Conservation (phyloP, 305 asterid genomes). For the Lippia alba region DNA sequence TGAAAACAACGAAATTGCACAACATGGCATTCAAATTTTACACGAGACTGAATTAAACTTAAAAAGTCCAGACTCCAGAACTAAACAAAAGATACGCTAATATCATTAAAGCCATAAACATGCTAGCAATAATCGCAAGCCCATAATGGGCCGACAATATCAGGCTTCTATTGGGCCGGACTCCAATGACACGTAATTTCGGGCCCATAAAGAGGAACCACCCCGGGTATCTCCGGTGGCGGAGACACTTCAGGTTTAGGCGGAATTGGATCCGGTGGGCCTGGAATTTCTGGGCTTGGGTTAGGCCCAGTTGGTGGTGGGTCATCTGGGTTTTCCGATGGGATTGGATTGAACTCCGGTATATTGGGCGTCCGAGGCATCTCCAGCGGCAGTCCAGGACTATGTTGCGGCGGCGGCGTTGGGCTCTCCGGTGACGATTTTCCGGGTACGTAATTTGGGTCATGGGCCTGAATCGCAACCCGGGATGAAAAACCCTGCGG, state of each 20-base stretch:
- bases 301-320: slow-evolving; percentile 52
- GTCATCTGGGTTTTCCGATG: slow-evolving; percentile 56
- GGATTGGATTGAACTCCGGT: slow-evolving; percentile 57
- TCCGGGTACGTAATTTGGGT: slow-evolving; percentile 43
- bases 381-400: slow-evolving; percentile 44
- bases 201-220: slow-evolving; percentile 53
- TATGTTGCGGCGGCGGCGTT: slow-evolving; percentile 37
- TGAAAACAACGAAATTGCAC: background rate
- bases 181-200: slow-evolving; percentile 37
- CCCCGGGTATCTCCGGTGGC: slow-evolving; percentile 47
- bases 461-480: slow-evolving; percentile 30
- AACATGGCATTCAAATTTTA: background rate
- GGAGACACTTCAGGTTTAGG: slow-evolving; percentile 47
- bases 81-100: background rate
- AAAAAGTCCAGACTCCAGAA: too few relatives aligned
- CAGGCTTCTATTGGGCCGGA: slow-evolving; percentile 42
- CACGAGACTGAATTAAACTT: background rate
- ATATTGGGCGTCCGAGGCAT: slow-evolving; percentile 45
- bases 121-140: background rate
- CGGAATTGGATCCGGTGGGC: slow-evolving; percentile 46
- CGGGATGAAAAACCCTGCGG: slow-evolving; percentile 23
- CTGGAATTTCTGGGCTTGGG: slow-evolving; percentile 48
- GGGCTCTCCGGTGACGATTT: slow-evolving; percentile 54
- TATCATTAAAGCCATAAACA: too few relatives aligned
- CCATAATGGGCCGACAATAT: slow-evolving; percentile 38